Evolutionary conservation across 2,329 filamentous ascomycete genomes (phyloP), one percentile per base, ranked within the genome.

Genomic region (Trichoderma sp.): DNA sequence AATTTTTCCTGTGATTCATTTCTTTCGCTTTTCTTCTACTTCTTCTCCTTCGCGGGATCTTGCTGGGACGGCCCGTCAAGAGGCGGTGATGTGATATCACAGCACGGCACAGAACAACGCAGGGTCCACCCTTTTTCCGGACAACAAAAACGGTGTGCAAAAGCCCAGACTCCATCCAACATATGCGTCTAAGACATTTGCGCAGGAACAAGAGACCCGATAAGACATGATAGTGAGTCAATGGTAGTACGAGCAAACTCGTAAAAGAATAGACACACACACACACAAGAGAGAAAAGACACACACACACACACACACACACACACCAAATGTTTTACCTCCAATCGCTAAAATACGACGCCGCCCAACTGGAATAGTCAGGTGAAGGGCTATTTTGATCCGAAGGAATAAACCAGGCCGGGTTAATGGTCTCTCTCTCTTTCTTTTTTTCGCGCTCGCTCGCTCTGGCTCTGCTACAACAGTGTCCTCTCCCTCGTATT

Each of bases 71-170:
- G 66, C 39, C 66, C 57, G 66, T 36, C 66, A 62, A 69, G 66
- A 69, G 55, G 66, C 57, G 39, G 57, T 69, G 66, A 69, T 67
- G 50, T 30, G 50, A 62, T 69, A 69, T 62, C 66, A 69, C 66
- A 15, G 34, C 34, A 36, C 34, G 34, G 34, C 34, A 36, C 34
- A 36, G 34, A 36, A 36, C 34, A 58, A 13, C 23, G n/a, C 55
- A 32, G 36, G 66, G 57, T 50, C 66, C 39, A 34, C 66, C n/a
- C 30, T 23, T 34, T 34, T 26, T 28, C 47, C 20, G 32, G 5
- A 67, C 36, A 67, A 55, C 50, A 55, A 53, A 47, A 57, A 36
- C 59, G 59, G 59, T 63, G 36, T 63, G 32, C 32, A 36, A 36
- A 30, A 20, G 12, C 32, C 32, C 17, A 53, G 47, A 43, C n/a